Conservation (phyloP, 257 asterid genomes). For the Rhazya stricta region DNA sequence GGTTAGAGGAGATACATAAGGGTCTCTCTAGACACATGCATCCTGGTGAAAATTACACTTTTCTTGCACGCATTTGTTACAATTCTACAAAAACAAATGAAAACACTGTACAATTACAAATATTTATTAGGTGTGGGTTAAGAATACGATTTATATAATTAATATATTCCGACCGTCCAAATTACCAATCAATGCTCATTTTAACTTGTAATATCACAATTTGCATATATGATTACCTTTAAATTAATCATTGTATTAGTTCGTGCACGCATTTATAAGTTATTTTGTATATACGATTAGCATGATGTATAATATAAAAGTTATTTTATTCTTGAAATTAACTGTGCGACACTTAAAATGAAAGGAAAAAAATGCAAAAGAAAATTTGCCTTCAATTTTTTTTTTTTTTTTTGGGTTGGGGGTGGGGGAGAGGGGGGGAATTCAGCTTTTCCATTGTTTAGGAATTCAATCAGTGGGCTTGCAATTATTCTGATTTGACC, state of each 20-base stretch:
- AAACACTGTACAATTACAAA: not conserved
- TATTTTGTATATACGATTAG: too few relatives aligned
- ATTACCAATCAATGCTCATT: not conserved
- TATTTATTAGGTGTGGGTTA: slow-evolving; percentile 5
- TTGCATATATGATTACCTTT: not conserved
- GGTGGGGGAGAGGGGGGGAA: not conserved
- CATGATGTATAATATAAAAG: too few relatives aligned
- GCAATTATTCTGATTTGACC: slow-evolving; percentile 19
- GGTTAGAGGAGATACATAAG: not conserved
- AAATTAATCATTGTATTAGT: too few relatives aligned
- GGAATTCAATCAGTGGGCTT: slow-evolving; percentile 1
- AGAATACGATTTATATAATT: slow-evolving; percentile 1
- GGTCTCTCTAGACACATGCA: not conserved
- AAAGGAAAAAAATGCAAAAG: too few relatives aligned
- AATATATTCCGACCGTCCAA: slow-evolving; percentile 2
- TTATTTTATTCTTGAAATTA: too few relatives aligned
- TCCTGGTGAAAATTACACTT: not conserved
- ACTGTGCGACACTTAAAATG: too few relatives aligned
- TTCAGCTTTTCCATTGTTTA: not conserved
- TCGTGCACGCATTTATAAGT: not conserved
- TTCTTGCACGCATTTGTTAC: slow-evolving; percentile 19
- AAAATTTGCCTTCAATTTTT: not conserved
- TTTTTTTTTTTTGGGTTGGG: not conserved
- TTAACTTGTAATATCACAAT: not conserved
- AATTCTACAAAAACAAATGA: not conserved